Evolutionary conservation across 208 protist genomes (phyloP).

Genomic region (Acanthamoeba royreba): DNA sequence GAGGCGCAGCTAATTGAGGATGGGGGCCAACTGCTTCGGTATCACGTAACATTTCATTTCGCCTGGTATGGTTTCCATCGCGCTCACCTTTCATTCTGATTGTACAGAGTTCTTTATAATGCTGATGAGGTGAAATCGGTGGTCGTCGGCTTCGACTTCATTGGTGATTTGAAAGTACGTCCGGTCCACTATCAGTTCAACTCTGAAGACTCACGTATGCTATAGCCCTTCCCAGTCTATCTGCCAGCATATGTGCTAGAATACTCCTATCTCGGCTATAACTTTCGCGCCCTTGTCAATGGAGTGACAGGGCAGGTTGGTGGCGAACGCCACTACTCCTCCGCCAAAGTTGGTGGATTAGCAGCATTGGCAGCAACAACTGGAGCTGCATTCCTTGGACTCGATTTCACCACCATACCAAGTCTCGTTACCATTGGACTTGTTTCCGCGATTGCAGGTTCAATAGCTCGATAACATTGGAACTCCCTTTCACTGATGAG

Average conservation of each 20-base stretch:
- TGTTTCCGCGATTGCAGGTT: background rate
- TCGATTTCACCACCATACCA: background rate
- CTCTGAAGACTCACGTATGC: background rate
- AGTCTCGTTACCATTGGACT: background rate
- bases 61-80: background rate
- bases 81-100: background rate
- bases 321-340: background rate
- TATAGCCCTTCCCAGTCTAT: background rate
- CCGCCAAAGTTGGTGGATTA: background rate
- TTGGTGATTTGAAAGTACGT: background rate
- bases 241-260: background rate
- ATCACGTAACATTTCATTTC: background rate
- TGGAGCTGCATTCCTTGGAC: background rate
- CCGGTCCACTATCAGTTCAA: background rate
- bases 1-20: background rate
- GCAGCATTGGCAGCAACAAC: background rate
- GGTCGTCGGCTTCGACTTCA: background rate
- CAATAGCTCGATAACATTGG: background rate
- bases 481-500: background rate
- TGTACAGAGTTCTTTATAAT: background rate
- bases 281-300: background rate
- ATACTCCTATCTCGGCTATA: background rate
- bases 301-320: background rate
- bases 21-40: background rate
- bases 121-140: background rate